Evolutionary conservation across 192 early-diverging fungal species (phyloP).

Genomic region (Backusella psychrophila): DNA sequence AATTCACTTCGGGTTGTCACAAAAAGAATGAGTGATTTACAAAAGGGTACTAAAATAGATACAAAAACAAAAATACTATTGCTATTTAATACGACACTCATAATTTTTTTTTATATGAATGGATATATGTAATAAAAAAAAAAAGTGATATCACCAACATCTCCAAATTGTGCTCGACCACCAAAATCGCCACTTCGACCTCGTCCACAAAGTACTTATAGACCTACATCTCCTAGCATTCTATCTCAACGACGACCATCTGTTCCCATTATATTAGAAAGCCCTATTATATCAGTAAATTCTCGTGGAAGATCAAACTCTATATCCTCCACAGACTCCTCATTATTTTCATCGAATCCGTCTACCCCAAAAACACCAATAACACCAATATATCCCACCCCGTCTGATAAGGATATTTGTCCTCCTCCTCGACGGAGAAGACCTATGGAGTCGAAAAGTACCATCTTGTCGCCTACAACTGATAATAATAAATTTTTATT

Average conservation of each 20-base stretch:
- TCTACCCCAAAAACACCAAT: constrained; percentile 20
- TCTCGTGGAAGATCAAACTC: neutral
- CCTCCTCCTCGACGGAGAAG: neutral
- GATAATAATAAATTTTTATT: neutral
- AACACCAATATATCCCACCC: neutral
- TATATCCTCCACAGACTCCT: neutral
- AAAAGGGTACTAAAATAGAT: neutral
- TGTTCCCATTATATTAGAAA: neutral
- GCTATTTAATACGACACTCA: neutral
- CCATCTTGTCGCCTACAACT: neutral
- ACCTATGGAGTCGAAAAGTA: neutral
- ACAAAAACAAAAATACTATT: neutral
- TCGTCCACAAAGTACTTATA: neutral
- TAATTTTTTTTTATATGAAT: neutral
- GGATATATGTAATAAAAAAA: neutral
- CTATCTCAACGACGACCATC: constrained; percentile 12
- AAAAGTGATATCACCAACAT: neutral
- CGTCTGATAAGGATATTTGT: neutral
- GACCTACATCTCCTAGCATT: neutral
- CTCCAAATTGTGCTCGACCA: neutral
- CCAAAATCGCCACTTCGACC: constrained; percentile 9
- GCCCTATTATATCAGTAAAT: neutral
- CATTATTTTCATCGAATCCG: constrained; percentile 8
- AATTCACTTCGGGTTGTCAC: constrained; percentile 1
- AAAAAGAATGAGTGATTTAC: neutral